phyloP scores from a whole-genome alignment of 2,329 filamentous ascomycete species.

The Colletotrichum costaricense region DNA sequence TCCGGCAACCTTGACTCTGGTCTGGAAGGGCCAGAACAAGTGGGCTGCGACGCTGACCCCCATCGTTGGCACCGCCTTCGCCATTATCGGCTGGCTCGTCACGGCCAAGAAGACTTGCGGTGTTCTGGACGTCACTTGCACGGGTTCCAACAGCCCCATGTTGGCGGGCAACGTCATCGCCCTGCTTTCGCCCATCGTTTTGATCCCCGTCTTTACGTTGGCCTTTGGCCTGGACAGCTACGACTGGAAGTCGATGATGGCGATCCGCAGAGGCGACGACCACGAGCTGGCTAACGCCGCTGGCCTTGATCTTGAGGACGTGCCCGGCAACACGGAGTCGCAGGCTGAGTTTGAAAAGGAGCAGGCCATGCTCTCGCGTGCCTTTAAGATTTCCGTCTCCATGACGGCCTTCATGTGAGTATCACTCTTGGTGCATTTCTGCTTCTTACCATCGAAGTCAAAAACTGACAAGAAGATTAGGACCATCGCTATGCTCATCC shows the following conservation, averaged over 20 bases:
- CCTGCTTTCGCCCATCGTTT: constrained; percentile 79
- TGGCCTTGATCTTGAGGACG: constrained; percentile 73
- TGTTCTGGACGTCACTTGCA: constrained; percentile 76
- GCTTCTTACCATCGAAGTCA: too few relatives aligned
- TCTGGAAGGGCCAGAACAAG: constrained; percentile 84
- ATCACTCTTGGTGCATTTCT: constrained; percentile 42
- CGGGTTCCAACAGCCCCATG: constrained; percentile 88
- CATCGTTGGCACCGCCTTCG: constrained; percentile 72
- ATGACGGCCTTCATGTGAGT: constrained; percentile 60
- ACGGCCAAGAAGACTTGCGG: constrained; percentile 78
- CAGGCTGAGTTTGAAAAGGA: constrained; percentile 55
- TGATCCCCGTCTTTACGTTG: constrained; percentile 81
- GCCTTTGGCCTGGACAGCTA: constrained; percentile 73
- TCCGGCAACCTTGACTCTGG: constrained; percentile 81
- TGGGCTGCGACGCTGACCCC: constrained; percentile 77
- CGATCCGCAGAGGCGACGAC: constrained; percentile 83
- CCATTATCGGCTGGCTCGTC: constrained; percentile 80
- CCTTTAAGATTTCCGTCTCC: constrained; percentile 60
- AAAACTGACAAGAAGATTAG: background rate
- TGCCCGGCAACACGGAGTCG: constrained; percentile 58
- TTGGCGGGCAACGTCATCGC: constrained; percentile 87
- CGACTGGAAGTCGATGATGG: constrained; percentile 86
- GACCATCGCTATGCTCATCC: constrained; percentile 78
- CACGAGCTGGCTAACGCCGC: constrained; percentile 74
- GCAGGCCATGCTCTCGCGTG: constrained; percentile 62